These are phyloP conservation scores for Cynanchum wilfordii DNA, from an alignment of 257 asterid genomes.

Conservation along the genomic window DNA sequence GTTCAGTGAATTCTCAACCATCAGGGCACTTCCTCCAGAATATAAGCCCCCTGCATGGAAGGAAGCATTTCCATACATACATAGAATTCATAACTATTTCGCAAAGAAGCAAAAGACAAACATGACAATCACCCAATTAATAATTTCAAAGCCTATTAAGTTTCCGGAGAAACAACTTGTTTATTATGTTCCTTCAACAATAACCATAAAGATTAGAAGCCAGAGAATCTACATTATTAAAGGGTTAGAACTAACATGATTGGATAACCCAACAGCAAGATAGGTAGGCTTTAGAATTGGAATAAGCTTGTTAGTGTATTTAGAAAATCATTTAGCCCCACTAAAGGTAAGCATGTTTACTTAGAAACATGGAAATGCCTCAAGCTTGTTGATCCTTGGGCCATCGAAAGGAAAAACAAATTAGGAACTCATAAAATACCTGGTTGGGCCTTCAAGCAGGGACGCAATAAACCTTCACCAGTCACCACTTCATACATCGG, in stretches of 20 bases:
- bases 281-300: background rate
- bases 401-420: slow-evolving; percentile 7
- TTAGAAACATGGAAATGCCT: background rate
- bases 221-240: background rate
- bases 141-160: background rate
- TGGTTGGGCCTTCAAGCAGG: slow-evolving; percentile 74
- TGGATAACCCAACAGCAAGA: background rate
- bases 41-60: slow-evolving; percentile 57
- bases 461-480: slow-evolving; percentile 87
- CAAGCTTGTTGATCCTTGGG: background rate
- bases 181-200: background rate
- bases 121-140: background rate
- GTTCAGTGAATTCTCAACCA: slow-evolving; percentile 79
- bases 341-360: background rate
- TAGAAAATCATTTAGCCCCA: background rate
- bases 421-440: slow-evolving; percentile 40
- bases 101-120: background rate
- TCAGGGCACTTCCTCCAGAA: slow-evolving; percentile 95
- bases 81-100: background rate
- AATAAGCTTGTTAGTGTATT: background rate
- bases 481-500: slow-evolving; percentile 94
- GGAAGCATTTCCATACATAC: background rate
- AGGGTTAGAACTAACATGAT: background rate
- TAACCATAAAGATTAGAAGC: background rate
- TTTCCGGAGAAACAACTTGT: background rate